A percentile compares a stretch with the other conserved stretches of the same genome.
phyloP scores from a whole-genome alignment of 2,329 filamentous ascomycete species.

The Fusarium sp. region DNA sequence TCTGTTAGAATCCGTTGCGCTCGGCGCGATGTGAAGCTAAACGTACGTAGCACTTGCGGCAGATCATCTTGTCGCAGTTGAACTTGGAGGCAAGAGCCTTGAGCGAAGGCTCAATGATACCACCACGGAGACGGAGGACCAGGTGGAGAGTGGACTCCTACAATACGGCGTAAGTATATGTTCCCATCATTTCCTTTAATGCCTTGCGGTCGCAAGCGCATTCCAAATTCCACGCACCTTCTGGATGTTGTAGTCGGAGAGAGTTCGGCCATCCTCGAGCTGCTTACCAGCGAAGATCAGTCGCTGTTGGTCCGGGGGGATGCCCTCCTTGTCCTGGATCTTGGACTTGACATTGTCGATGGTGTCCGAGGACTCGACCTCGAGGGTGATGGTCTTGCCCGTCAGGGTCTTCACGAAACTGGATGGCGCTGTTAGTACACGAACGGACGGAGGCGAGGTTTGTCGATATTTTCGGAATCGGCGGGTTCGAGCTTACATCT shows the following conservation, averaged over 20 bases:
- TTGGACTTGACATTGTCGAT: slow-evolving; percentile 99
- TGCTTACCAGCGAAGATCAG: slow-evolving; percentile 99
- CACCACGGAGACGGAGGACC: slow-evolving; percentile 98
- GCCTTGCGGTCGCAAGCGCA: slow-evolving; percentile 3
- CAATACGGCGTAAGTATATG: slow-evolving; percentile 47
- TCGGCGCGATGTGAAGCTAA: not conserved
- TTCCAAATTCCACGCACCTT: slow-evolving; percentile 72
- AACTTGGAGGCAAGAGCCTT: slow-evolving; percentile 99
- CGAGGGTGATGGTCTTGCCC: slow-evolving; percentile 99
- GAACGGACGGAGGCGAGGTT: slow-evolving; percentile 23
- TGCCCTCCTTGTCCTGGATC: slow-evolving; percentile 99
- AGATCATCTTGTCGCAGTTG: slow-evolving; percentile 99
- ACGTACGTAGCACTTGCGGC: slow-evolving; percentile 99
- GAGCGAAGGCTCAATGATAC: slow-evolving; percentile 98
- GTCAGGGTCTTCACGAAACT: slow-evolving; percentile 99
- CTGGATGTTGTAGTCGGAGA: slow-evolving; percentile 99
- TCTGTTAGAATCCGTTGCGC: not conserved
- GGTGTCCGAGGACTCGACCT: slow-evolving; percentile 98
- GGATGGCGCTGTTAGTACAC: slow-evolving; percentile 49
- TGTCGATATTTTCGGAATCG: slow-evolving; percentile 40
- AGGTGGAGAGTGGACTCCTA: slow-evolving; percentile 98
- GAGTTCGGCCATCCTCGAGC: slow-evolving; percentile 96
- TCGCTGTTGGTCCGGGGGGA: slow-evolving; percentile 97
- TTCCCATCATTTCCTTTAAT: not conserved
- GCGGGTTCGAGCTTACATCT: slow-evolving; percentile 76